phyloP scores from a whole-genome alignment of 1,139 yeast species.

The Arxiozyma telluris region DNA sequence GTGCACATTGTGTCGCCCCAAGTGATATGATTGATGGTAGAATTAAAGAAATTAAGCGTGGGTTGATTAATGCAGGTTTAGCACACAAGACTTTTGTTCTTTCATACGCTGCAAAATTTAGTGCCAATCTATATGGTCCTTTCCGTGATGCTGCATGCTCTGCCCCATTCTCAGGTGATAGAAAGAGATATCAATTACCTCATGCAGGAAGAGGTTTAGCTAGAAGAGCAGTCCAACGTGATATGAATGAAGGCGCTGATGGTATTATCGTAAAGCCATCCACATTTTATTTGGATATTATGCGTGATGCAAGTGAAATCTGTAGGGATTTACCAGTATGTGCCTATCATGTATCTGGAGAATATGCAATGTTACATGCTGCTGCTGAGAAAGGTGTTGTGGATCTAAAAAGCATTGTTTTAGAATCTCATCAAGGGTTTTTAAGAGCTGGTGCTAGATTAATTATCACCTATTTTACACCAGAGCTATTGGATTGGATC shows the following conservation, averaged over 20 bases:
- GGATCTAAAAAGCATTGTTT: conserved; percentile 81
- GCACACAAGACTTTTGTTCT: conserved; percentile 85
- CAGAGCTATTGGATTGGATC: conserved; percentile 93
- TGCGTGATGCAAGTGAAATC: conserved; percentile 76
- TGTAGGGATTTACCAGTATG: conserved; percentile 83
- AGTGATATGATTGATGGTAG: conserved; percentile 98
- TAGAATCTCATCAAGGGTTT: conserved; percentile 85
- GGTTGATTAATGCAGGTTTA: conserved; percentile 70
- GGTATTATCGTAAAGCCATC: conserved; percentile 96
- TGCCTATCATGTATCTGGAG: conserved; percentile 96
- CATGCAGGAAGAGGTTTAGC: conserved; percentile 91
- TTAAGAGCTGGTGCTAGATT: conserved; percentile 94
- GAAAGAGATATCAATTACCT: conserved; percentile 90
- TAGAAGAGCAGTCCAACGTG: conserved; percentile 80
- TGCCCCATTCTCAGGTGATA: conserved; percentile 81
- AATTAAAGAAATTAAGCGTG: conserved; percentile 76
- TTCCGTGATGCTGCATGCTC: conserved; percentile 97
- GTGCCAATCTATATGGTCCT: conserved; percentile 91
- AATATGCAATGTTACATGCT: conserved; percentile 95
- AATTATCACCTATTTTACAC: conserved; percentile 87
- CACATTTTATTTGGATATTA: conserved; percentile 84
- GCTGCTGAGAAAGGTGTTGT: conserved; percentile 95
- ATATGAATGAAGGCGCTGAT: conserved; percentile 88
- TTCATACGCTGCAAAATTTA: conserved; percentile 91
- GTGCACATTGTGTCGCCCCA: conserved; percentile 94